Conservation (phyloP, 2,329 filamentous ascomycete species). For the Dactylellina cionopaga region DNA sequence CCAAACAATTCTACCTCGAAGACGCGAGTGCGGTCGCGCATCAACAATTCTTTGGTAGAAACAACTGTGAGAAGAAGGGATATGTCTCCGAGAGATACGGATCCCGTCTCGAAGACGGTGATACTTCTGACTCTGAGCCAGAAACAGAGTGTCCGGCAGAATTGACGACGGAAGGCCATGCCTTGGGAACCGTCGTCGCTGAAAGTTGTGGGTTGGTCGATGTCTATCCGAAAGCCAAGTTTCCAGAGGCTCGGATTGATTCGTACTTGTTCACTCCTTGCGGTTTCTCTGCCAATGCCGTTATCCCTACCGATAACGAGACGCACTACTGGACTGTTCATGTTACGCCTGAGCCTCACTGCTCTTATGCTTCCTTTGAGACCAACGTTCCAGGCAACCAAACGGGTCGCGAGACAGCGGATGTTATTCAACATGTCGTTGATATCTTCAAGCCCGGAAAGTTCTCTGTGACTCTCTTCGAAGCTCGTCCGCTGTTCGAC, state of each 20-base stretch:
- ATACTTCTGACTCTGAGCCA: constrained; percentile 52
- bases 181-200: constrained; percentile 89
- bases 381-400: constrained; percentile 94
- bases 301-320: constrained; percentile 79
- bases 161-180: constrained; percentile 90
- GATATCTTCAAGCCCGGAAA: constrained; percentile 96
- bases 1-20: constrained; percentile 78
- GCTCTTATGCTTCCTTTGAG: constrained; percentile 97
- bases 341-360: constrained; percentile 95
- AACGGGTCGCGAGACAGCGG: constrained; percentile 84
- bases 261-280: constrained; percentile 97
- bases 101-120: constrained; percentile 59
- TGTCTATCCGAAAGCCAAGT: constrained; percentile 85
- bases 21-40: constrained; percentile 90
- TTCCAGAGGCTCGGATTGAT: constrained; percentile 92
- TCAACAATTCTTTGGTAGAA: constrained; percentile 73
- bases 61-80: constrained; percentile 71
- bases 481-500: constrained; percentile 74
- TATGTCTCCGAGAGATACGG: constrained; percentile 82
- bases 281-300: constrained; percentile 96
- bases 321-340: constrained; percentile 98
- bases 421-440: constrained; percentile 93
- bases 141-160: constrained; percentile 69
- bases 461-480: constrained; percentile 96
- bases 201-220: constrained; percentile 87